Base-by-base conservation (phyloP, 306 rosid genomes). In the Pyrus pyrifolia region DNA sequence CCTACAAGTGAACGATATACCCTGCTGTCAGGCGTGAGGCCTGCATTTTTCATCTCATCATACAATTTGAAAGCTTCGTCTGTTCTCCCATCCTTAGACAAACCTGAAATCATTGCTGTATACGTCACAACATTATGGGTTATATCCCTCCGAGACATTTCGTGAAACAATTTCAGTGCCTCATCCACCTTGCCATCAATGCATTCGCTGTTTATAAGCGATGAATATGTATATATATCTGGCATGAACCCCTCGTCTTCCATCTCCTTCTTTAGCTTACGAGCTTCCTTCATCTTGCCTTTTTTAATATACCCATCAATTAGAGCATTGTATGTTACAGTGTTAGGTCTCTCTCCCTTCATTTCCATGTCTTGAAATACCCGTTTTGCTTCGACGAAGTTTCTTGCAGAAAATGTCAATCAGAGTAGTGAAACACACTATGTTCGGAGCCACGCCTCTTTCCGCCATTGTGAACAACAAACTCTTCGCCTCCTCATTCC, bases 351-450 rank as follows among this genome's bases (percentile, higher is more conserved):
- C 67, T 76, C 77, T 35, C 91, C 91, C 83, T 33, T 90, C 77
- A 62, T 83, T 70, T 81, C 87, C 94, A 90, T 90, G 68, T 88
- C 89, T 72, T 78, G 64, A 35, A 91, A 74, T 61, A 87, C 53
- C 83, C 86, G 71, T 67, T 79, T 88, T 29, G 96, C 97, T 79
- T 90, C 94, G 25, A 58, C 88, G 67, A 91, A 75, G 85, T 90
- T 82, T 60, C 96, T 93, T 87, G 86, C 98, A 87, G 80, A 82
- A 85, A 76, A 90, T 90, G 80, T 88, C 96, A 72, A 91, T 80
- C 83, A 87, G 82, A 40, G 72, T 86, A 74, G 90, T 86, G 79
- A 81, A 90, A 23, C 83, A 85, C 76, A 91, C 93, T 31, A 74
- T 58, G 63, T 87, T 90, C 2, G 88, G 88, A 72, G 85, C 67